Evolutionary conservation across 208 protist genomes (phyloP).

Genomic region (Leishmania amazonensis): DNA sequence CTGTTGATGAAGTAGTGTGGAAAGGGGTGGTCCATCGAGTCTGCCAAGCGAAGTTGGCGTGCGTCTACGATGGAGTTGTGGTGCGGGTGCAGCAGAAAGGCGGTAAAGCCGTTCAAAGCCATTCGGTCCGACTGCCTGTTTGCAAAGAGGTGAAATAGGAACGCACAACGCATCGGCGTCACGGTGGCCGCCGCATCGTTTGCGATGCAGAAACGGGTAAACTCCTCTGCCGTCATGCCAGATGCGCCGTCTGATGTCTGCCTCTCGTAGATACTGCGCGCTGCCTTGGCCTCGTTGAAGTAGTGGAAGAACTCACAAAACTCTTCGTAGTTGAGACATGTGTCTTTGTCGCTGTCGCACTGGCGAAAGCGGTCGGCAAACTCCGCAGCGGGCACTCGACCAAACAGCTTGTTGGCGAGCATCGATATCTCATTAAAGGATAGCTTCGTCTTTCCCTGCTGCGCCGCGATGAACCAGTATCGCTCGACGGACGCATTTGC

Average conservation of each 20-base stretch:
- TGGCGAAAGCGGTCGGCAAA: slow-evolving; percentile 28
- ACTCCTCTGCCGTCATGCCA: slow-evolving; percentile 30
- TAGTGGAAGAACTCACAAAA: slow-evolving; percentile 47
- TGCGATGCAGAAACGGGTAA: slow-evolving; percentile 25
- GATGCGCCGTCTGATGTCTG: background rate
- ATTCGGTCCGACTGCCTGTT: slow-evolving; percentile 34
- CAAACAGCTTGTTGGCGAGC: slow-evolving; percentile 30
- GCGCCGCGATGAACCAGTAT: slow-evolving; percentile 23
- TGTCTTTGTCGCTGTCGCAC: slow-evolving; percentile 32
- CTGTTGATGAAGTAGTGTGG: slow-evolving; percentile 90
- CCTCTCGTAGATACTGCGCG: slow-evolving; percentile 8
- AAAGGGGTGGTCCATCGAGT: slow-evolving; percentile 85
- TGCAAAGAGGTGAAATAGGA: slow-evolving; percentile 36
- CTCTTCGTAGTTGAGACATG: slow-evolving; percentile 39
- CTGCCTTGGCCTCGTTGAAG: slow-evolving; percentile 33
- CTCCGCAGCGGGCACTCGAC: slow-evolving; percentile 30
- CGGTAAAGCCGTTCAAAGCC: slow-evolving; percentile 34
- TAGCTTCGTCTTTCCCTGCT: slow-evolving; percentile 23
- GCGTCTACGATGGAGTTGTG: slow-evolving; percentile 23
- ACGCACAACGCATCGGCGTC: slow-evolving; percentile 32
- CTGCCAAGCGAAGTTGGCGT: slow-evolving; percentile 22
- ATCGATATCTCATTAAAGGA: slow-evolving; percentile 31
- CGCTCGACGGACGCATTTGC: slow-evolving; percentile 15
- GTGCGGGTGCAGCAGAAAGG: slow-evolving; percentile 32
- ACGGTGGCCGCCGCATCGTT: slow-evolving; percentile 21